Evolutionary conservation across 345 rosid genomes (phyloP).

Genomic region (Populus euphratica): DNA sequence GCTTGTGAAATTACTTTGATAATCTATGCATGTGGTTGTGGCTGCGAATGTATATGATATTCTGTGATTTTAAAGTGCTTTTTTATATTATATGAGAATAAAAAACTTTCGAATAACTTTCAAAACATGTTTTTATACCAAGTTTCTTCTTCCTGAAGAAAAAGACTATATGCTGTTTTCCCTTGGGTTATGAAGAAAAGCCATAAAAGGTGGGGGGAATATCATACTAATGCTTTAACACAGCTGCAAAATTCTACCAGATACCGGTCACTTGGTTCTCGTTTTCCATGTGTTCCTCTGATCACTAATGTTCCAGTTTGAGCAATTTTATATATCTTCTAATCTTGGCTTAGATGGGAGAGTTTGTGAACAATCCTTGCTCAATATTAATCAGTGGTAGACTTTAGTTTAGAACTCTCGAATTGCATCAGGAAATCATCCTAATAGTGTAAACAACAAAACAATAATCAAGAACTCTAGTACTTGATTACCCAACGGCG

Average conservation of each 20-base stretch:
- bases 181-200: not conserved
- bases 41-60: no score
- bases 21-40: no score
- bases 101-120: no score
- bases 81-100: no score
- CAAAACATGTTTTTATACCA: no score
- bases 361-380: not conserved
- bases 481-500: not conserved
- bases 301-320: not conserved
- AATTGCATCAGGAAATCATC: not conserved
- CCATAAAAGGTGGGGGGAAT: not conserved
- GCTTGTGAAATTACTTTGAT: no score
- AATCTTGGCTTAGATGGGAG: not conserved
- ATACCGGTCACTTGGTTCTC: not conserved
- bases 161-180: not conserved
- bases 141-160: not conserved
- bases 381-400: not conserved
- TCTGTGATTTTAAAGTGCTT: no score
- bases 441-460: not conserved
- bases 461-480: not conserved
- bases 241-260: not conserved
- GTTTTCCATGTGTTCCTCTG: not conserved
- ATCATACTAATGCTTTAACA: not conserved
- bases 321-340: not conserved
- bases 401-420: not conserved